These are phyloP conservation scores for Phyllosticta paracitricarpa DNA, from an alignment of 2,329 filamentous ascomycete species.

Conservation along the genomic window DNA sequence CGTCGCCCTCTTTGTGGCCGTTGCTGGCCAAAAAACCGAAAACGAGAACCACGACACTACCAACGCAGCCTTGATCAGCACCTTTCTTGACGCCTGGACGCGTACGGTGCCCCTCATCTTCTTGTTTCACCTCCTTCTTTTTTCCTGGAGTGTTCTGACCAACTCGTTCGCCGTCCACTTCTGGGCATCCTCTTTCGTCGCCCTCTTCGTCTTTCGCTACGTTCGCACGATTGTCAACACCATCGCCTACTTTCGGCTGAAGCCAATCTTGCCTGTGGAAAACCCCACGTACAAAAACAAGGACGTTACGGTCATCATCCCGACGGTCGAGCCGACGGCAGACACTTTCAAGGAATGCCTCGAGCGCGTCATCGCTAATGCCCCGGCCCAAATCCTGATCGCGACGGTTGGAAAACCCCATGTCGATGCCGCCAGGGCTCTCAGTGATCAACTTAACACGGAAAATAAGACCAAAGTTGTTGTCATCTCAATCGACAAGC, in stretches of 20 bases:
- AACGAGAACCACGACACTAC: neutral
- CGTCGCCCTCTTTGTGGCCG: neutral
- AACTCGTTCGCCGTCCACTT: neutral
- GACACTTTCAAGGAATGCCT: constrained; percentile 35
- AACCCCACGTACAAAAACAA: constrained; percentile 23
- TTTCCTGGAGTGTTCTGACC: neutral
- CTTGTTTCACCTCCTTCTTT: neutral
- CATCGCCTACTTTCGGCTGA: constrained; percentile 32
- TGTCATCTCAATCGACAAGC: constrained; percentile 2
- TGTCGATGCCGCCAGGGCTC: constrained; percentile 16
- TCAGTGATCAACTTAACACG: neutral
- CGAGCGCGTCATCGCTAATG: constrained; percentile 29
- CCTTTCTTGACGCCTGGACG: neutral
- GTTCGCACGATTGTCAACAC: constrained; percentile 36
- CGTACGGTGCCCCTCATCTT: neutral
- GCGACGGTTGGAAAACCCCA: constrained; percentile 33
- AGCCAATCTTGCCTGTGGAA: constrained; percentile 19
- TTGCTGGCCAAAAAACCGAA: neutral
- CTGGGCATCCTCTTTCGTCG: constrained; percentile 18
- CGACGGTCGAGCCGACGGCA: constrained; percentile 39
- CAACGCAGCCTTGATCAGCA: neutral
- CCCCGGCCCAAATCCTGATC: constrained; percentile 32
- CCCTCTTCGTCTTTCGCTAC: constrained; percentile 38
- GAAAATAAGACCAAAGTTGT: constrained; percentile 14
- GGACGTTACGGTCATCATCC: constrained; percentile 44